Base-by-base conservation (phyloP, 345 rosid genomes). In the Cardamine chenopodiifolia region DNA sequence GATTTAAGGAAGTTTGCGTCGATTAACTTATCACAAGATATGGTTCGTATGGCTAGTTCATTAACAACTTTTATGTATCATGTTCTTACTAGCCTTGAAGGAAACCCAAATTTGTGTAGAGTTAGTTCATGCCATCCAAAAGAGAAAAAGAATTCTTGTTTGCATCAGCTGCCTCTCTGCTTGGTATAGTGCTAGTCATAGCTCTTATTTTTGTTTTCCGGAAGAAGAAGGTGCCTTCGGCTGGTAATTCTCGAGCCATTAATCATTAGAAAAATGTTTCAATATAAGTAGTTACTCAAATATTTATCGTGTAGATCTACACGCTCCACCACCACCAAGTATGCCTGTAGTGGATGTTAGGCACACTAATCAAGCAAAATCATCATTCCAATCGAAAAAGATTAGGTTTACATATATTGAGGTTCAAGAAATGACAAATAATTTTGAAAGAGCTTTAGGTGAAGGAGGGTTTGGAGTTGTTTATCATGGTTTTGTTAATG, bases 381-480 rank as follows among this genome's bases (percentile, higher is more conserved):
- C 68, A 40, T 37, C 63, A 48, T 14, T 73, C 13, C 7, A 10
- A 12, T 62, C 73, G 10, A 76, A 74, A 67, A 79, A 71, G 18
- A 77, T 55, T 13, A 65, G 62, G 8, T 81, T 70, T 49, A 67
- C 72, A 6, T 82, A 58, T 47, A 2, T 18, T 7, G 84, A 79
- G n/a, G 71, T 85, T 42, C 35, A 61, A 23, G 77, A 22, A 25
- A 80, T 82, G 32, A 84, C 85, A n/a, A 72, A 78, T 54, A 70
- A 78, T 37, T 82, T 85, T 12, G 65, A 68, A 8, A 76, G 23
- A 50, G 70, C 71, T 63, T 58, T 79, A 2, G 84, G 86, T 2
- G 73, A 82, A 69, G 88, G 84, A 28, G 82, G 79, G 1, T 85
- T 82, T 62, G 86, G 84, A 73, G 55, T 73, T 2, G 84, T 82